A percentile compares a stretch with the other conserved stretches of the same genome.
phyloP scores from a whole-genome alignment of 2,329 filamentous ascomycete genomes.

The Salinomyces thailandicus region DNA sequence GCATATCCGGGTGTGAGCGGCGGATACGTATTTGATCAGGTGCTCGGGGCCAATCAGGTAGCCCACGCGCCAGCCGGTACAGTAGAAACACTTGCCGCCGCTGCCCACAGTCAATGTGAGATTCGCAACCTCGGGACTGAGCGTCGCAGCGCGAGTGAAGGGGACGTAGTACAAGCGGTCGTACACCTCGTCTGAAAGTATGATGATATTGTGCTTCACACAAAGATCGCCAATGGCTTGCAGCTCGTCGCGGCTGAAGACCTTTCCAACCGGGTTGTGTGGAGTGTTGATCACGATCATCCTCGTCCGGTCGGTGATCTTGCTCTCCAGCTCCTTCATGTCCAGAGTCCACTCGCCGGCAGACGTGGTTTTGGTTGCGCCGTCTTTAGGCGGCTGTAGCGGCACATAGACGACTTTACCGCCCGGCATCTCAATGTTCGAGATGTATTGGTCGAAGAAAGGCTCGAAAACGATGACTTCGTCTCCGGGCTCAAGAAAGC shows the following conservation, averaged over 20 bases:
- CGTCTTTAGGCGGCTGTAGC: constrained; percentile 76
- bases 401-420: constrained; percentile 92
- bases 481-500: constrained; percentile 84
- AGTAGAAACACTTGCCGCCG: constrained; percentile 96
- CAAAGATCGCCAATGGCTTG: constrained; percentile 77
- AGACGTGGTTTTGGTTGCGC: constrained; percentile 67
- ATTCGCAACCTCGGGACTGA: constrained; percentile 79
- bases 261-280: constrained; percentile 95
- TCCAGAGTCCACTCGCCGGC: constrained; percentile 83
- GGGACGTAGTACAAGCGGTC: constrained; percentile 91
- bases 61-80: constrained; percentile 91
- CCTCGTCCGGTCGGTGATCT: constrained; percentile 77
- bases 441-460: constrained; percentile 98
- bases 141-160: constrained; percentile 82
- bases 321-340: constrained; percentile 67
- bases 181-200: constrained; percentile 60
- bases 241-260: constrained; percentile 76
- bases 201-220: constrained; percentile 54
- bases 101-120: constrained; percentile 90
- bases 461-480: constrained; percentile 98
- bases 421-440: constrained; percentile 96
- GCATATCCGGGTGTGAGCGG: constrained; percentile 92
- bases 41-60: constrained; percentile 87
- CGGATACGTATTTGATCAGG: constrained; percentile 81
- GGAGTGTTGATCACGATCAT: constrained; percentile 90